A percentile compares a stretch with the other conserved stretches of the same genome.
Evolutionary conservation across 495 filamentous ascomycete genomes (phyloP).

Genomic region (Pyrenula aspistea): DNA sequence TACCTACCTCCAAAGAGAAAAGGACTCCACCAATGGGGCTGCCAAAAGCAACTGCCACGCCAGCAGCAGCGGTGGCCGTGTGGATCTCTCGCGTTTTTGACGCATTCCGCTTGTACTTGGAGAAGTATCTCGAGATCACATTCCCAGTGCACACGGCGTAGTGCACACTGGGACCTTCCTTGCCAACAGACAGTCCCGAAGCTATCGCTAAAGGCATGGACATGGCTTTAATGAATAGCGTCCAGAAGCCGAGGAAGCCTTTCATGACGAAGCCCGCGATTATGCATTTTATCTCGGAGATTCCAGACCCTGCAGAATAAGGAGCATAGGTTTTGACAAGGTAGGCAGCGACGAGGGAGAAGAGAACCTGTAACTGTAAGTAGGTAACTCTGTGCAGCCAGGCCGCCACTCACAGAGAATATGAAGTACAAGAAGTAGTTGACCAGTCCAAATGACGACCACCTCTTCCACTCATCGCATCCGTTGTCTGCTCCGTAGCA

Average conservation of each 20-base stretch:
- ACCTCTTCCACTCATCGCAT: conserved; percentile 80
- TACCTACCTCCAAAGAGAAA: conserved; percentile 72
- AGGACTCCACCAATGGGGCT: conserved; percentile 94
- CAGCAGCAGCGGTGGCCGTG: conserved; percentile 87
- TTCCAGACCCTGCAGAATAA: conserved; percentile 93
- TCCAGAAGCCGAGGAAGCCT: conserved; percentile 88
- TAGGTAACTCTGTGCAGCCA: conserved; percentile 1
- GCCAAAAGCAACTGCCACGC: conserved; percentile 93
- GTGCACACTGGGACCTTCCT: conserved; percentile 95
- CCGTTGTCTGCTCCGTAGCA: conserved; percentile 91
- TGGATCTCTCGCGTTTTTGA: conserved; percentile 92
- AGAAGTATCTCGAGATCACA: conserved; percentile 86
- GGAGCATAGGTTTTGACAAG: conserved; percentile 91
- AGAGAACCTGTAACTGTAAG: conserved; percentile 45
- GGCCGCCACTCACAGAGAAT: conserved; percentile 54
- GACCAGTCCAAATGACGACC: conserved; percentile 64
- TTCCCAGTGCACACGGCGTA: conserved; percentile 97
- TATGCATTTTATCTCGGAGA: conserved; percentile 99
- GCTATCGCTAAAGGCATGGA: conserved; percentile 85
- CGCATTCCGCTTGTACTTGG: conserved; percentile 86
- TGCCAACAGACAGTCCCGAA: conserved; percentile 89
- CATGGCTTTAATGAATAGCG: conserved; percentile 86
- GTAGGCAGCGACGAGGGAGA: conserved; percentile 70
- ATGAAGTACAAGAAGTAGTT: conserved; percentile 87
- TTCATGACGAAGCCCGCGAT: conserved; percentile 99